phyloP scores from a whole-genome alignment of 2,329 filamentous ascomycete species.

The Fusarium abutilonis region DNA sequence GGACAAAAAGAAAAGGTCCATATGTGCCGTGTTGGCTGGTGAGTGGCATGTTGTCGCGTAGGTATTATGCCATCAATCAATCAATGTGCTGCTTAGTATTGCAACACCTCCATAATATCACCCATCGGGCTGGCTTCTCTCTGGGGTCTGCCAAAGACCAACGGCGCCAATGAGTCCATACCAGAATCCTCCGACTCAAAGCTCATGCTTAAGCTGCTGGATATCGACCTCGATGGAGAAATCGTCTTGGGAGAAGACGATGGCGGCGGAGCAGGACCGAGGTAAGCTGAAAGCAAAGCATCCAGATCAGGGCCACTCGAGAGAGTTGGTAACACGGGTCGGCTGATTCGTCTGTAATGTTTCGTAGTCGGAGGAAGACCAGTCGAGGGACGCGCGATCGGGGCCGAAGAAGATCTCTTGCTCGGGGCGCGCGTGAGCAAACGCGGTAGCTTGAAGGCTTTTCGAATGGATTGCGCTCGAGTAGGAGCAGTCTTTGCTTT shows the following conservation, averaged over 20 bases:
- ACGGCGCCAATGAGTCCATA: conserved; percentile 27
- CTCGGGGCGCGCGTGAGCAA: conserved; percentile 35
- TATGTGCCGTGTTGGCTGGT: conserved; percentile 5
- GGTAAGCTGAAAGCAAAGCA: conserved; percentile 35
- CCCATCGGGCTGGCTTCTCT: conserved; percentile 33
- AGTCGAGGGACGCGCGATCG: conserved; percentile 32
- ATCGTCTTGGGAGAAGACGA: conserved; percentile 19
- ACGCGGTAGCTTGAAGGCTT: conserved; percentile 31
- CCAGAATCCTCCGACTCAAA: conserved; percentile 33
- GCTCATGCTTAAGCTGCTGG: conserved; percentile 35
- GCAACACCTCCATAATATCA: conserved; percentile 38
- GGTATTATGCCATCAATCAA: not conserved
- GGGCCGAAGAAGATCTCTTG: conserved; percentile 27
- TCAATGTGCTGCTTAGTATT: conserved; percentile 13
- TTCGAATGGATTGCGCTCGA: conserved; percentile 31
- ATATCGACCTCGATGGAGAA: conserved; percentile 37
- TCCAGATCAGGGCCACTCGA: conserved; percentile 31
- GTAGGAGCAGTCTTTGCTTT: conserved; percentile 27
- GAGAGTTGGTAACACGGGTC: conserved; percentile 33
- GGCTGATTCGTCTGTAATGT: conserved; percentile 39
- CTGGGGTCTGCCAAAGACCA: conserved; percentile 36
- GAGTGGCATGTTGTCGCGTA: not conserved
- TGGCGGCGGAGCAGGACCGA: conserved; percentile 25
- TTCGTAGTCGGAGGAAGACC: conserved; percentile 21
- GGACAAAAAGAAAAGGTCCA: conserved; percentile 1